Percentiles rank a stretch among this genome's conserved stretches.
Conservation (phyloP, 305 asterid species). For the Rubia tinctorum region DNA sequence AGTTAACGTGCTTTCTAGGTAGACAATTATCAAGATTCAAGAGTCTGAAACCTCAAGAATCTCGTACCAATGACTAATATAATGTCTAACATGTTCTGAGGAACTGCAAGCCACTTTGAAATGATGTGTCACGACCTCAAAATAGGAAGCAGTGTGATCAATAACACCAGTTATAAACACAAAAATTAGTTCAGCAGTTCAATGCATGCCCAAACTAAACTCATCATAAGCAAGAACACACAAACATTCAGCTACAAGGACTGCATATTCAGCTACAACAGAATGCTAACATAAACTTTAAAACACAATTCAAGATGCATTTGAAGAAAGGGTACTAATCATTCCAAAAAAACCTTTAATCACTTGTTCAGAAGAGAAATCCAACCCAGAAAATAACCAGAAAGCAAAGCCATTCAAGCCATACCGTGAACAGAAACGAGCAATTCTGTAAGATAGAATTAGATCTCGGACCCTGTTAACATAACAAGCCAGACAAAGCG, state of each 20-base stretch:
- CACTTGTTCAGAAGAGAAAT: not conserved
- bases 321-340: too few species aligned
- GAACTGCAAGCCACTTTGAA: not conserved
- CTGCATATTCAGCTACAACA: not conserved
- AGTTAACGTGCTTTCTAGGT: not conserved
- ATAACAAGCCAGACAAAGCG: not conserved
- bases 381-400: not conserved
- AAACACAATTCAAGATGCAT: not conserved
- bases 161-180: not conserved
- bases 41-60: not conserved
- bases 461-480: not conserved
- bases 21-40: not conserved
- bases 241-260: not conserved
- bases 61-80: not conserved
- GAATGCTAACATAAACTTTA: not conserved
- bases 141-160: not conserved
- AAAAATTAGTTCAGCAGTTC: not conserved
- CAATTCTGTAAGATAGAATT: not conserved
- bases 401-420: not conserved
- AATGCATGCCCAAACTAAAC: not conserved
- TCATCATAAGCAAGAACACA: not conserved
- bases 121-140: not conserved
- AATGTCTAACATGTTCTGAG: not conserved
- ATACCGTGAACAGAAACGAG: not conserved
- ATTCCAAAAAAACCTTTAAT: not conserved